phyloP scores from a whole-genome alignment of 306 rosid genomes.

The Prunus kanzakura region DNA sequence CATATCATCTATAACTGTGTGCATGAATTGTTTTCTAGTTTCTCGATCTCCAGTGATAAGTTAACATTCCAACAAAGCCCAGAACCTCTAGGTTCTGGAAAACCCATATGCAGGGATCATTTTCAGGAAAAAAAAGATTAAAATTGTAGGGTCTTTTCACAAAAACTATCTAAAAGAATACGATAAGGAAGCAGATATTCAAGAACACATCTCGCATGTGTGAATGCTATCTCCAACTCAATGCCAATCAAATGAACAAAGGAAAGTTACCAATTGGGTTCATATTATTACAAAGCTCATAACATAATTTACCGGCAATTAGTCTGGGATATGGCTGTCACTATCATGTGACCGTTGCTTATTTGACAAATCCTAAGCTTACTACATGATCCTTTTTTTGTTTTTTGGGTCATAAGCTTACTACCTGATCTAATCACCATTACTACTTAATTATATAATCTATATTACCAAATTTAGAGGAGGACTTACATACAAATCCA shows the following conservation, averaged over 20 bases:
- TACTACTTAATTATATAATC: neutral
- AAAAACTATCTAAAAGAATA: constrained; percentile 7
- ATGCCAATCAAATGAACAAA: constrained; percentile 1
- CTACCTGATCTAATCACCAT: neutral
- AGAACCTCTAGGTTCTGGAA: neutral
- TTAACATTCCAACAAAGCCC: neutral
- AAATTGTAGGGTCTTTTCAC: neutral
- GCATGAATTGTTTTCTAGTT: neutral
- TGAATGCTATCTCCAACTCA: neutral
- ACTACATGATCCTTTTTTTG: neutral
- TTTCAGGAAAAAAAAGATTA: neutral
- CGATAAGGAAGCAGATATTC: neutral
- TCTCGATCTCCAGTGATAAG: neutral
- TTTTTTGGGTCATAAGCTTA: neutral
- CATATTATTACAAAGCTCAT: neutral
- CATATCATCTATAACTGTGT: neutral
- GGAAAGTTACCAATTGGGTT: neutral
- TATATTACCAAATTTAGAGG: neutral
- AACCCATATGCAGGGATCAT: neutral
- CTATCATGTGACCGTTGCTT: neutral
- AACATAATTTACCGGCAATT: neutral
- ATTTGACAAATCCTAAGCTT: neutral
- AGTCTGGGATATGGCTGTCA: neutral
- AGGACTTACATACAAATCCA: neutral
- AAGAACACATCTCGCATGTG: neutral